A percentile compares a stretch with the other conserved stretches of the same genome.
phyloP scores from a whole-genome alignment of 139 green algal genomes.

The Klebsormidium nitens region DNA sequence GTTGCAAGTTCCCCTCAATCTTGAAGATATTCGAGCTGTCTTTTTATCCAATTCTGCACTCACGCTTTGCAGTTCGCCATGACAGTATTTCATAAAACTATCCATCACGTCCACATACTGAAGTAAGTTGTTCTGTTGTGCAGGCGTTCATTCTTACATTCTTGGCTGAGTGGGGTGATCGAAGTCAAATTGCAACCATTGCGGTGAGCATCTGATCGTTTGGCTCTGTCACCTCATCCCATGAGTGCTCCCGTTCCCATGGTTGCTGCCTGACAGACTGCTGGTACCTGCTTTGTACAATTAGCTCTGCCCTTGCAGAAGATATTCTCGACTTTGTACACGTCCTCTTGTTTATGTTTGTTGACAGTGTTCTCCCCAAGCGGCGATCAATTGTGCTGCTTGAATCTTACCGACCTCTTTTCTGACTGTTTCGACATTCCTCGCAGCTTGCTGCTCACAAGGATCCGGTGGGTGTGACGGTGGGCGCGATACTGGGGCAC shows the following conservation, averaged over 20 bases:
- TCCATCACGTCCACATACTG: neutral
- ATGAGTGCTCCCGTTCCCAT: neutral
- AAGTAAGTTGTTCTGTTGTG: neutral
- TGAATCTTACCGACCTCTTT: neutral
- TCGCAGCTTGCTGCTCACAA: slow-evolving; percentile 68
- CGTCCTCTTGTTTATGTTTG: neutral
- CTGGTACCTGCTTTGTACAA: too few relatives aligned
- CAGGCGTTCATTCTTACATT: slow-evolving; percentile 93
- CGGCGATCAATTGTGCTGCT: too few relatives aligned
- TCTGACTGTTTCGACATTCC: slow-evolving; percentile 36
- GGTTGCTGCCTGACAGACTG: neutral
- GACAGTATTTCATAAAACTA: neutral
- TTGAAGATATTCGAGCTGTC: neutral
- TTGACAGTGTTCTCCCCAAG: neutral
- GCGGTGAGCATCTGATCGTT: slow-evolving; percentile 26
- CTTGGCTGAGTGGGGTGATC: slow-evolving; percentile 96
- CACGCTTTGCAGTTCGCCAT: neutral
- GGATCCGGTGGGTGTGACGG: slow-evolving; percentile 80
- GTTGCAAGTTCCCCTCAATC: neutral
- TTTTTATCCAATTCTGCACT: neutral
- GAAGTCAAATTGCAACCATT: slow-evolving; percentile 92
- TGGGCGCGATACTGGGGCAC: slow-evolving; percentile 91
- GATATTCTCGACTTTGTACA: slow-evolving; percentile 47
- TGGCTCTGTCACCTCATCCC: too few relatives aligned
- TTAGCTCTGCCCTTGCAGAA: too few relatives aligned